Evolutionary conservation across 1,139 yeast genomes (phyloP), one percentile per base, ranked within the genome.

Genomic region (Blastobotrys arbuscula): DNA sequence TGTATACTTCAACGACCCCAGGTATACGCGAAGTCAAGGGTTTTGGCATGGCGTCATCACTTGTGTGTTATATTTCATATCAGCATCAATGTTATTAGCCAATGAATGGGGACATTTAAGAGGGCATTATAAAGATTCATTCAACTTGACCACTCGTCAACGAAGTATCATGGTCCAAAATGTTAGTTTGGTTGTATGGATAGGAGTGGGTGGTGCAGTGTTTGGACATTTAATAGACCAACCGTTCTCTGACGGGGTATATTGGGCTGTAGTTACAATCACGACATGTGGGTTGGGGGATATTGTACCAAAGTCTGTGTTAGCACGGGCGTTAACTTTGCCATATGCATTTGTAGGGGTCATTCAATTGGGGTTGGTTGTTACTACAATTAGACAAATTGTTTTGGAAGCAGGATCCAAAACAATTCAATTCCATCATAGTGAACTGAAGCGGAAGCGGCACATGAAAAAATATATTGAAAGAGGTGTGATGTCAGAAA

Each of bases 281-380:
- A 68, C 85, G 41, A 88, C 96, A 0, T 76, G 88, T 39, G 96
- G 96, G 0, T 70, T 83, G 19, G 96, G 96, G 31, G 94, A 84
- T 59, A 72, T 82, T 33, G 68, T 73, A 0, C 90, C 95, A 0
- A 35, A 55, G 0, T 64, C 74, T 1, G 67, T 73, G 1, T 78
- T 78, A 0, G 74, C 83, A 0, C 76, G 78, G 58, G 82, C 81
- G 0, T 66, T 84, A 54, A 72, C 76, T 0, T 69, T 87, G 47
- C 66, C 83, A 2, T 84, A 80, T 64, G 78, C 92, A 2, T 64
- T 85, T 28, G 67, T 78, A 8, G 96, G 95, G 1, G 79, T 87
- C 15, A 66, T 87, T 23, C 69, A 82, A 31, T 72, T 87, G 63
- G 96, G 95, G 55, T 70, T 88, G 47, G 77, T 86, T 16, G 73